These are phyloP conservation scores for Aureobasidium musti DNA, from an alignment of 2,329 filamentous ascomycete species.

Conservation along the genomic window DNA sequence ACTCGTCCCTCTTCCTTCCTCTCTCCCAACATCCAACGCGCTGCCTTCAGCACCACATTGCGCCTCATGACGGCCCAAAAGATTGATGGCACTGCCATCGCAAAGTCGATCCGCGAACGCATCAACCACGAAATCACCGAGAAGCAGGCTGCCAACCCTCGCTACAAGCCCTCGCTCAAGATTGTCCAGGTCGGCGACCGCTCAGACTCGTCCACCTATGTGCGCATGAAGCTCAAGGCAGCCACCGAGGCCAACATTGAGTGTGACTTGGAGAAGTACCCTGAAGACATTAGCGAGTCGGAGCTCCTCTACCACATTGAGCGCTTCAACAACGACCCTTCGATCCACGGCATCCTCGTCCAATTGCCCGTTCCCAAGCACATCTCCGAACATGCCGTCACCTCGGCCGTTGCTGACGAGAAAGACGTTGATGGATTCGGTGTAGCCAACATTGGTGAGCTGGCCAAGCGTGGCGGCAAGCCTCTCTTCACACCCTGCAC, in stretches of 20 bases:
- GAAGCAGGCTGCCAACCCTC: constrained; percentile 78
- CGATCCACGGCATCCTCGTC: constrained; percentile 88
- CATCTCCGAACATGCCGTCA: constrained; percentile 86
- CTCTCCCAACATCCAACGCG: constrained; percentile 24
- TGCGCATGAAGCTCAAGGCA: constrained; percentile 99
- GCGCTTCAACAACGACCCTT: constrained; percentile 79
- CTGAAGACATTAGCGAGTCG: constrained; percentile 75
- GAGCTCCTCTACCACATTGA: constrained; percentile 84
- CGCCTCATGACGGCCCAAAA: constrained; percentile 79
- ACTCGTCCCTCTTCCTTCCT: constrained; percentile 3
- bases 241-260: constrained; percentile 91
- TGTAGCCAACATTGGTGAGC: constrained; percentile 88
- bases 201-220: constrained; percentile 95
- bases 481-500: constrained; percentile 94
- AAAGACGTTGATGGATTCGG: constrained; percentile 99
- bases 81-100: constrained; percentile 95
- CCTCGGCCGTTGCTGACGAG: constrained; percentile 84
- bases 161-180: constrained; percentile 85
- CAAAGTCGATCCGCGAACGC: constrained; percentile 82
- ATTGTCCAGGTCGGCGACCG: constrained; percentile 97
- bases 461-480: constrained; percentile 89
- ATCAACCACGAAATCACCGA: constrained; percentile 78
- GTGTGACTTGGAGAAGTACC: constrained; percentile 82
- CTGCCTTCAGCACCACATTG: constrained; percentile 54
- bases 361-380: constrained; percentile 88